These are phyloP conservation scores for Murraya paniculata DNA, from an alignment of 345 rosid genomes.

Conservation along the genomic window DNA sequence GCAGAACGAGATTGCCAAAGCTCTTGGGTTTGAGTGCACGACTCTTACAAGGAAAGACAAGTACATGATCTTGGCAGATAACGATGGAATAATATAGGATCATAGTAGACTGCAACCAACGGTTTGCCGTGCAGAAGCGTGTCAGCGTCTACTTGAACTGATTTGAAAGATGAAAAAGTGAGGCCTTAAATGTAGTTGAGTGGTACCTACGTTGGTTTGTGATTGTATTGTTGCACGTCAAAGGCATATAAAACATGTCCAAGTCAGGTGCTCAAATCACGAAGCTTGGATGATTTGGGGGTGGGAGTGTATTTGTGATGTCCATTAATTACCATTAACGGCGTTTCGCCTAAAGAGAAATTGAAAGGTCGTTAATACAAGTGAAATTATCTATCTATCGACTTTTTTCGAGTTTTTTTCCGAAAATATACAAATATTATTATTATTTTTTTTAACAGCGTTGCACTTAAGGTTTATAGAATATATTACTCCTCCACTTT, in stretches of 20 bases:
- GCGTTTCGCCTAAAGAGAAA: too few species aligned
- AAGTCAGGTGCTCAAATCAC: neutral
- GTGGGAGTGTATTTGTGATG: too few species aligned
- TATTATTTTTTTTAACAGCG: too few species aligned
- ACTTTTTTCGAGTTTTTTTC: too few species aligned
- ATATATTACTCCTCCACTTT: too few species aligned
- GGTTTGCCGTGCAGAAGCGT: too few species aligned
- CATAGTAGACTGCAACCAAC: neutral
- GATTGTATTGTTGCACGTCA: neutral
- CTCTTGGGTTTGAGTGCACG: constrained; percentile 53
- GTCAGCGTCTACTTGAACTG: neutral
- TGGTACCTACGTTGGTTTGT: neutral
- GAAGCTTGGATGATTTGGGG: neutral
- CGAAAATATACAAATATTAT: too few species aligned
- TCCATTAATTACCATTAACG: neutral
- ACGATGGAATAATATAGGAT: constrained; percentile 31
- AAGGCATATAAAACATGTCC: neutral
- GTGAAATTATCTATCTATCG: too few species aligned
- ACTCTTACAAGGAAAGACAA: constrained; percentile 55
- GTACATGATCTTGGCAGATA: constrained; percentile 54
- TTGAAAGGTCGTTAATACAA: too few species aligned
- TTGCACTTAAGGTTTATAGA: too few species aligned
- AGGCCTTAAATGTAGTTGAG: neutral
- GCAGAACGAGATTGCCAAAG: constrained; percentile 42
- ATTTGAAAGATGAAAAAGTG: neutral